Evolutionary conservation across 306 rosid species (phyloP).

Genomic region (Vigna hirtella): DNA sequence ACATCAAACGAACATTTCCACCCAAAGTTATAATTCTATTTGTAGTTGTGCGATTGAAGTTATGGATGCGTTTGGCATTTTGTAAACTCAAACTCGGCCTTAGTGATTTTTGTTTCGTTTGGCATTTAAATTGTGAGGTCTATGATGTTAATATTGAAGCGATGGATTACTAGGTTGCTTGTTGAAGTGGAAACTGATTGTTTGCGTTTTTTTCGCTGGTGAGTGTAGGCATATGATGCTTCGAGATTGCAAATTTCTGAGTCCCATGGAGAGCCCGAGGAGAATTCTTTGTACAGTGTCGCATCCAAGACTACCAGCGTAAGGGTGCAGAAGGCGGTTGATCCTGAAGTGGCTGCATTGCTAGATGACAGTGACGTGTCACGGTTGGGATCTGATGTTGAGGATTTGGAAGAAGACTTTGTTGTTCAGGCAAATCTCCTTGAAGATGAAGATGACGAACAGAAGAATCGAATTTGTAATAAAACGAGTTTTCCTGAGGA

Average conservation of each 20-base stretch:
- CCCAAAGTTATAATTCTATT: too few species aligned
- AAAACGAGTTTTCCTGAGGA: constrained; percentile 35
- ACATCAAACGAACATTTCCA: too few species aligned
- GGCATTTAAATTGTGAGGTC: constrained; percentile 2
- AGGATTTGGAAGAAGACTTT: constrained; percentile 95
- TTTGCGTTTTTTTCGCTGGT: background rate
- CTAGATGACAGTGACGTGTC: constrained; percentile 81
- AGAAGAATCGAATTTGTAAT: constrained; percentile 23
- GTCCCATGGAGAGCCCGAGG: constrained; percentile 54
- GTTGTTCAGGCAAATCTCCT: constrained; percentile 74
- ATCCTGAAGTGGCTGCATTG: constrained; percentile 86
- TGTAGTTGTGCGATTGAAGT: background rate
- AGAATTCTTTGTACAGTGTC: constrained; percentile 55
- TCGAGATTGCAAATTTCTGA: constrained; percentile 64
- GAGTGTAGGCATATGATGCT: constrained; percentile 89
- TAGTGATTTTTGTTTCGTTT: background rate
- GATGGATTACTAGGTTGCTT: background rate
- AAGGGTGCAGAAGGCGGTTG: constrained; percentile 78
- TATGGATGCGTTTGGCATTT: background rate
- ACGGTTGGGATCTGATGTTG: constrained; percentile 81
- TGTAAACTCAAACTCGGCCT: background rate
- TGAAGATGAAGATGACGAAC: constrained; percentile 45
- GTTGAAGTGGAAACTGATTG: background rate
- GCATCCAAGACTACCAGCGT: constrained; percentile 70
- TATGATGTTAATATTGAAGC: background rate